Evolutionary conservation across 192 early-diverging fungal species (phyloP), one percentile per base, ranked within the genome.

Genomic region (Rhizophagus prolifer): DNA sequence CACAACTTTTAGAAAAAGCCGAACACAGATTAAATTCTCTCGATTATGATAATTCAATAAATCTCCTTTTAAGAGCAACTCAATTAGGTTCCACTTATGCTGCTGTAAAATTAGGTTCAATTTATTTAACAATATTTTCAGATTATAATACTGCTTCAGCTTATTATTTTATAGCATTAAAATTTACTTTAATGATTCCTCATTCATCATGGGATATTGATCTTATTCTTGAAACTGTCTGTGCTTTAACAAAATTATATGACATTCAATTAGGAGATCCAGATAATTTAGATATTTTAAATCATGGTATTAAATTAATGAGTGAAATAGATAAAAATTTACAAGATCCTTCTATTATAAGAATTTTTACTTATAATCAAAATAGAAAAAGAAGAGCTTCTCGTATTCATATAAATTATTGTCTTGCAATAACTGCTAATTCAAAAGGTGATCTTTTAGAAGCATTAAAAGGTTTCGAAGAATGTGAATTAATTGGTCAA

Each of bases 91-190:
- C 65, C 10, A 38, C 9, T 1, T 41, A 23, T 36, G 65, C 65
- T 1, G n/a, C 30, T n/a, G 8, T 50, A 5, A 72, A 72, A 72
- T 14, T 72, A 4, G 70, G 70, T 31, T n/a, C 31, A 4, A 21
- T 58, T 26, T 28, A 58, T 58, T 38, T 59, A 28, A 19, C 13
- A 36, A 47, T 19, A 10, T 13, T 23, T 19, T 14, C 70, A 14
- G 26, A 72, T 50, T 58, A 58, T 25, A 19, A 25, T 30, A 7
- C 25, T 16, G 25, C 70, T 54, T 50, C 70, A 13, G 31, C 9
- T 16, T 72, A 72, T 28, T 72, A 31, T 54, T 50, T 38, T n/a
- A 34, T 72, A 21, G 26, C 70, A 9, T 72, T 72, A 58, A 72
- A 72, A 72, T 19, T 72, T 16, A 28, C 28, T 12, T 21, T 26